phyloP scores from a whole-genome alignment of 805 yeast species.

The Candida chilensis region DNA sequence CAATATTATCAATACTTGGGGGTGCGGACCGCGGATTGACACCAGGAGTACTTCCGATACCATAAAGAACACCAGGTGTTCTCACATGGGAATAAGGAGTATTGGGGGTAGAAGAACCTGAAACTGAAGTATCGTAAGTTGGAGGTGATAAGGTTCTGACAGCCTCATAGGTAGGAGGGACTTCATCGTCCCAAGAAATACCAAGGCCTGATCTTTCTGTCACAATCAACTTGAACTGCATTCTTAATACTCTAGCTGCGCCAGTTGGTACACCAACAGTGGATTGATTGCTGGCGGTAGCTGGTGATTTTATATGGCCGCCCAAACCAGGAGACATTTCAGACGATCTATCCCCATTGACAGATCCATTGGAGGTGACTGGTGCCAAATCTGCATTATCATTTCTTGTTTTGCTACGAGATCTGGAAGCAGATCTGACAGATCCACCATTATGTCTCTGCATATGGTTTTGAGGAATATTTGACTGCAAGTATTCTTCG shows the following conservation, averaged over 20 bases:
- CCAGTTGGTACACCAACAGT: slow-evolving; percentile 86
- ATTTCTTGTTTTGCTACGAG: slow-evolving; percentile 2
- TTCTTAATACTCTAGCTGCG: slow-evolving; percentile 85
- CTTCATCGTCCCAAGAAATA: slow-evolving; percentile 98
- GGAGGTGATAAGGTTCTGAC: slow-evolving; percentile 85
- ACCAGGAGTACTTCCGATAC: slow-evolving; percentile 33
- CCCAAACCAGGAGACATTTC: slow-evolving; percentile 34
- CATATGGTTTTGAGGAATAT: too few relatives aligned
- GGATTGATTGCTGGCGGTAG: too few relatives aligned
- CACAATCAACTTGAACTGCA: slow-evolving; percentile 81
- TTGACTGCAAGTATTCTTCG: slow-evolving; percentile 65
- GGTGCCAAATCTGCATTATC: slow-evolving; percentile 13
- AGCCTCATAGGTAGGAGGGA: slow-evolving; percentile 91
- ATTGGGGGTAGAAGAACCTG: slow-evolving; percentile 10
- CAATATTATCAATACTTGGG: too few relatives aligned
- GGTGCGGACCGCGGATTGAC: slow-evolving; percentile 10
- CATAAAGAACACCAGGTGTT: slow-evolving; percentile 29
- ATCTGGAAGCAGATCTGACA: neutral
- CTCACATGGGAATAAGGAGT: slow-evolving; percentile 6
- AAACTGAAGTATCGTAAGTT: slow-evolving; percentile 37
- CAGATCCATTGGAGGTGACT: slow-evolving; percentile 12
- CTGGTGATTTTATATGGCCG: too few relatives aligned
- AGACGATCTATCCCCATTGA: slow-evolving; percentile 26
- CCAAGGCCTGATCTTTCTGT: slow-evolving; percentile 94
- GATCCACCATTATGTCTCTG: too few relatives aligned